Percentiles rank a stretch among this genome's conserved stretches.
Conservation (phyloP, 768 basidiomycete species). For the Paxillus rubicundulus region DNA sequence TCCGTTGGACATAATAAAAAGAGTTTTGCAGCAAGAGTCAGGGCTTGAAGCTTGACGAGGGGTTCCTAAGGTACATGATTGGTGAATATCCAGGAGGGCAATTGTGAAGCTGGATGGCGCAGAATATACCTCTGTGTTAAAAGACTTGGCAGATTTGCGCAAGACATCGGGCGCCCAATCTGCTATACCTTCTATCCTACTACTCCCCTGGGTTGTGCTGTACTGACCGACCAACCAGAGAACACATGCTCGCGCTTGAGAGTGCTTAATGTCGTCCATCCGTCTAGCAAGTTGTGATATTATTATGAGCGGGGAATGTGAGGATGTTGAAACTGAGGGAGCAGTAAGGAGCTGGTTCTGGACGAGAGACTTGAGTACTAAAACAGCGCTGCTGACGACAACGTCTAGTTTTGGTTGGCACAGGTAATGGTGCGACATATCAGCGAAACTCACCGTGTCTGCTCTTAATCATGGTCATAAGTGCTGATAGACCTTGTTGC, state of each 20-base stretch:
- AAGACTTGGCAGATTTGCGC: conserved; percentile 72
- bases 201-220: conserved; percentile 41
- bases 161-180: conserved; percentile 90
- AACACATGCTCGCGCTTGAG: conserved; percentile 82
- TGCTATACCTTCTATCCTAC: conserved; percentile 54
- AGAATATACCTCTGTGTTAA: conserved; percentile 60
- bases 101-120: neutral
- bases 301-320: conserved; percentile 53
- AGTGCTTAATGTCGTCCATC: conserved; percentile 77
- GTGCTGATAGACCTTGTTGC: conserved; percentile 67
- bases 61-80: conserved; percentile 40
- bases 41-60: conserved; percentile 75
- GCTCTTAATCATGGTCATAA: conserved; percentile 80
- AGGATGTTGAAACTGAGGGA: conserved; percentile 25
- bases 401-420: conserved; percentile 47
- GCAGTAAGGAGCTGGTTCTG: conserved; percentile 56
- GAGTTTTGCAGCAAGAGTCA: conserved; percentile 87
- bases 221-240: conserved; percentile 94
- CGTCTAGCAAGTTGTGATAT: conserved; percentile 76
- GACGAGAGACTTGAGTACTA: conserved; percentile 83
- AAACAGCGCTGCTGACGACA: conserved; percentile 75
- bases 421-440: neutral
- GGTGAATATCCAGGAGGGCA: neutral
- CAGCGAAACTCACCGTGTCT: conserved; percentile 53
- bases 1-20: conserved; percentile 63